Conservation (phyloP, 495 filamentous ascomycete genomes). For the Stereocaulon alpinum region DNA sequence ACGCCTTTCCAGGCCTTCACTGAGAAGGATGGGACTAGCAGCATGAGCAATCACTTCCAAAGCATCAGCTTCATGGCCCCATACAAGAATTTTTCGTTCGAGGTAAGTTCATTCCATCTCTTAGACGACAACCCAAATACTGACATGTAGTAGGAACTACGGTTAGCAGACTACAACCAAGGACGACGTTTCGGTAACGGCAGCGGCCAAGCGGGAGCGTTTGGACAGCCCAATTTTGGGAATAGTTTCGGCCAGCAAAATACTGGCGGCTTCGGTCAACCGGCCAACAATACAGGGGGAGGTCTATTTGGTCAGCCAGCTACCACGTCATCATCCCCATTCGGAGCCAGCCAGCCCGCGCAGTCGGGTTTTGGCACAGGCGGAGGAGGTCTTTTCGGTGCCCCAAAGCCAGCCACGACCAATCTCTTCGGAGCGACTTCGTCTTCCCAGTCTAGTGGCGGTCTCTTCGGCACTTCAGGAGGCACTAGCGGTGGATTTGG, state of each 20-base stretch:
- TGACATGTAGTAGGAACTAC: slow-evolving; percentile 47
- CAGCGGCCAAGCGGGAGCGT: slow-evolving; percentile 72
- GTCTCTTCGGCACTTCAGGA: slow-evolving; percentile 17
- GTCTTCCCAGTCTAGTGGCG: slow-evolving; percentile 9
- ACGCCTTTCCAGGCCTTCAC: slow-evolving; percentile 60
- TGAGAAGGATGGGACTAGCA: slow-evolving; percentile 66
- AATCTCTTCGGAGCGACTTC: slow-evolving; percentile 10
- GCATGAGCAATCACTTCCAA: slow-evolving; percentile 64
- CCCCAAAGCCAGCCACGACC: slow-evolving; percentile 3
- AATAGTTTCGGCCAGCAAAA: slow-evolving; percentile 21
- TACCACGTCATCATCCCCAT: slow-evolving; percentile 35
- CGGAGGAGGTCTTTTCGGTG: slow-evolving; percentile 45
- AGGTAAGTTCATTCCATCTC: slow-evolving; percentile 32
- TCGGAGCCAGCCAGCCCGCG: slow-evolving; percentile 43
- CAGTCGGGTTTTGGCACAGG: slow-evolving; percentile 35
- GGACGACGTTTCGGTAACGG: slow-evolving; percentile 72
- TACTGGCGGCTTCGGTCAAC: slow-evolving; percentile 32
- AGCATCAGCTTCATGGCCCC: slow-evolving; percentile 77
- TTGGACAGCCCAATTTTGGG: slow-evolving; percentile 46
- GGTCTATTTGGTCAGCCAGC: slow-evolving; percentile 43
- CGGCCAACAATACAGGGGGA: slow-evolving; percentile 32
- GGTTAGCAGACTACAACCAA: slow-evolving; percentile 79
- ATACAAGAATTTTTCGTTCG: slow-evolving; percentile 80
- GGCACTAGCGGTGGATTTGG: slow-evolving; percentile 30
- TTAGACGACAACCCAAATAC: slow-evolving; percentile 9